Base-by-base conservation (phyloP, 768 basidiomycete genomes). In the Mycena indigotica region DNA sequence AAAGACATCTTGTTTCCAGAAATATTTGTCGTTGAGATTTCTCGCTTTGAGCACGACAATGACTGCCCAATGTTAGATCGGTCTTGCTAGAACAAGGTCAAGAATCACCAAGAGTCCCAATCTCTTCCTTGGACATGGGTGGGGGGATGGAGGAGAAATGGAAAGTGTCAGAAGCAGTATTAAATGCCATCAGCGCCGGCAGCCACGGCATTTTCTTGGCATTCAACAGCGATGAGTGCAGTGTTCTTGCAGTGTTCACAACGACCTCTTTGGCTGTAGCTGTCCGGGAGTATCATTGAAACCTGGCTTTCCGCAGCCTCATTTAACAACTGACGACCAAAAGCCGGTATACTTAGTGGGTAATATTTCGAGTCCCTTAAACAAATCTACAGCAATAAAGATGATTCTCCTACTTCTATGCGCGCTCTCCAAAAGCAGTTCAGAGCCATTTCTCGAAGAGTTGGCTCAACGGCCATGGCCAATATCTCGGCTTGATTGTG, bases 1-100 rank as follows among this genome's bases (percentile, higher is more conserved):
- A 69, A 87, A 96, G 1, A 90, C 93, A 72, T 95, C 91, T 68
- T 96, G 94, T 71, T 97, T 98, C 72, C 90, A 88, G 68, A 97
- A 89, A 63, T 89, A 90, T 51, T 87, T 89, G 74, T 95, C 89
- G 57, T 82, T 82, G 21, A 96, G 79, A 66, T 96, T 88, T 60
- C 82, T 82, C 4, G 90, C 93, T 72, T 95, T 93, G 63, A 95
- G 82, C 17, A 95, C 82, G 40, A 95, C 89, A 28, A 93, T 81
- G 56, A 94, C 83, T 28, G 23, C 19, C 29, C 4, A 15, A 35
- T 13, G n/a, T 51, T 19, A 51, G 50, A 32, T 13, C 50, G n/a
- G 50, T 23, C 15, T 28, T 13, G 25, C 15, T 4, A 25, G 29
- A 15, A 32, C 4, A 29, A 51, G 50, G 50, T 3, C 4, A 30